Evolutionary conservation across 306 rosid species (phyloP), one percentile per base, ranked within the genome.

Genomic region (Pachyrhizus erosus): DNA sequence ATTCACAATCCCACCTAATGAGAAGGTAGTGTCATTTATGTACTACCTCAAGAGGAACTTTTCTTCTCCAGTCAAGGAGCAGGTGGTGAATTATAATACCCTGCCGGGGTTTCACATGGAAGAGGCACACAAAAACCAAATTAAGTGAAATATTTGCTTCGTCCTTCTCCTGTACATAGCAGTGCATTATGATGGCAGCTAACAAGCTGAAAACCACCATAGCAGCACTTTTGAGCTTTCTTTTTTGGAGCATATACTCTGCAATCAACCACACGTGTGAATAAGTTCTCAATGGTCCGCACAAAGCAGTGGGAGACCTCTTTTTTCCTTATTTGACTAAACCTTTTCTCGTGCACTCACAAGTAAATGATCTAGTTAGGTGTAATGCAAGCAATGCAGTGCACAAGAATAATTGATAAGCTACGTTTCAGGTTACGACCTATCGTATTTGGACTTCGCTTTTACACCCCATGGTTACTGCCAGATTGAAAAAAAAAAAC

Each of bases 171-270:
- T 85, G 88, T 21, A 89, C 88, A 40, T 86, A 90, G 78, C 91
- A 88, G 40, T 88, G 92, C 97, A 90, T 90, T 84, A 87, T 92
- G 84, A 90, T 86, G 89, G 91, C 91, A 0, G 91, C 90, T 37
- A 93, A 83, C 85, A 86, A 27, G 88, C 93, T 88, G 82, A 89
- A 92, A 75, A 89, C 48, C 72, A 87, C 80, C 27, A 89, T 90
- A 70, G 86, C 92, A 48, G 88, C 93, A 80, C 91, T 78, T 80
- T 83, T 84, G 24, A 94, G 69, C 57, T 83, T 91, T 69, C 82
- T 82, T 23, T 85, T 84, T 13, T 23, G 88, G 6, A 80, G 89
- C 80, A 89, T 58, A 70, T 83, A 88, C 57, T 4, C 88, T 1
- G 75, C 81, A 24, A 27, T 89, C 90, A 20, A 92, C 89, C 87